A percentile compares a stretch with the other conserved stretches of the same genome.
Evolutionary conservation across 805 yeast genomes (phyloP).

Genomic region (Candida morakotiae): DNA sequence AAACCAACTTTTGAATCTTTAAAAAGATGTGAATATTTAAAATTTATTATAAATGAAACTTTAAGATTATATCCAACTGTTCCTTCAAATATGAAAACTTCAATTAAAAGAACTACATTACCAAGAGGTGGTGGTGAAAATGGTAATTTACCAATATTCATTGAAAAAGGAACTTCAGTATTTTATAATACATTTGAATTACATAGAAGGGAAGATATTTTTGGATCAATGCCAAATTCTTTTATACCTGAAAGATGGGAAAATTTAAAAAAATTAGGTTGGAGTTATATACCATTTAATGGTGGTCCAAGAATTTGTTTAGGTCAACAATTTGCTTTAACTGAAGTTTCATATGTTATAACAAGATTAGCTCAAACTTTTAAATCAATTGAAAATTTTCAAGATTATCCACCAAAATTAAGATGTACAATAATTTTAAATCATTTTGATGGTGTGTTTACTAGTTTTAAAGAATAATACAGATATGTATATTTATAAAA

Average conservation of each 20-base stretch:
- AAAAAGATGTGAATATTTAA: constrained; percentile 35
- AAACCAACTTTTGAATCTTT: constrained; percentile 30
- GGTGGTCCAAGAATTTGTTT: constrained; percentile 55
- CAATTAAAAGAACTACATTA: constrained; percentile 24
- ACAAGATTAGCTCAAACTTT: constrained; percentile 29
- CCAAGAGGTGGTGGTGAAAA: constrained; percentile 32
- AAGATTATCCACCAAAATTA: constrained; percentile 3
- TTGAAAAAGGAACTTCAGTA: constrained; percentile 17
- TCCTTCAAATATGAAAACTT: constrained; percentile 24
- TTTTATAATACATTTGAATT: constrained; percentile 15
- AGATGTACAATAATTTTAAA: neutral
- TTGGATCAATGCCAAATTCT: constrained; percentile 30
- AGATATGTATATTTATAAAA: no score
- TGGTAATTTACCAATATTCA: constrained; percentile 18
- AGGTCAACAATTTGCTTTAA: constrained; percentile 54
- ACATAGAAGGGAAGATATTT: constrained; percentile 19
- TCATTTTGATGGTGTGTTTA: neutral
- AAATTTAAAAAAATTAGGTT: constrained; percentile 26
- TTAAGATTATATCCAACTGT: constrained; percentile 35
- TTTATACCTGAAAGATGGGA: constrained; percentile 41
- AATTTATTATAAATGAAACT: constrained; percentile 30
- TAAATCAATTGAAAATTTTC: neutral
- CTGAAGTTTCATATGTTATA: constrained; percentile 45
- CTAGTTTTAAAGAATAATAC: neutral
- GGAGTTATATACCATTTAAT: constrained; percentile 51